Base-by-base conservation (phyloP, 1,284 basidiomycete species). In the Naganishia sp. region DNA sequence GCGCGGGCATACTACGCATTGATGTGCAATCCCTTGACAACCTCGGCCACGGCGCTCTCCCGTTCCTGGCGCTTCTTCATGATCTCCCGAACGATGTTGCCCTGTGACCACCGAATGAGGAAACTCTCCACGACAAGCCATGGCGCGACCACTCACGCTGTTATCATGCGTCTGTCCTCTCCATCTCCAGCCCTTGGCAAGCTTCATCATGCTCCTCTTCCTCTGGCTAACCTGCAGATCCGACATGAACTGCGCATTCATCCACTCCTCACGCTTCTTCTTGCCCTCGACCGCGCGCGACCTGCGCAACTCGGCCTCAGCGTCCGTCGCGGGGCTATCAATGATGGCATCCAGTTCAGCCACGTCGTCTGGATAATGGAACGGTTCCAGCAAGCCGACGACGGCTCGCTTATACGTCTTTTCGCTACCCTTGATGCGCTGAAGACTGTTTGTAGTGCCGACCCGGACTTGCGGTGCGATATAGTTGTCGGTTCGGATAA, bases 401-500 rank as follows among this genome's bases (percentile, higher is more conserved):
- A 94, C 86, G 1, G 91, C 90, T 54, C 90, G 87, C 78, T 95
- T 95, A 82, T 91, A 93, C 23, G 87, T 84, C 69, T 85, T 82
- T 72, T 83, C 58, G 6, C 67, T 58, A 5, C 78, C 76, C 69
- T 64, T 76, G 71, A 56, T 77, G 71, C 70, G 72, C 35, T 57
- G 68, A 64, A 71, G 49, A 57, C 69, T 60, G 3, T 72, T 74
- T 9, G 65, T 71, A 31, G 66, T 70, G 75, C 74, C 57, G 31
- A 63, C 54, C 1, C 84, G 80, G 23, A 76, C 77, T 15, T 87
- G 71, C 28, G 86, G 84, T 0, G 86, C 85, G 68, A 88, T 82
- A 75, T 92, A 93, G 81, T 92, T 90, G 82, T 90, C 90, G 18
- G 94, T 96, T 47, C 93, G 90, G 70, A 95, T 92, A 80, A 94